Base-by-base conservation (phyloP, 768 basidiomycete genomes). In the Strobilomyces confusus region DNA sequence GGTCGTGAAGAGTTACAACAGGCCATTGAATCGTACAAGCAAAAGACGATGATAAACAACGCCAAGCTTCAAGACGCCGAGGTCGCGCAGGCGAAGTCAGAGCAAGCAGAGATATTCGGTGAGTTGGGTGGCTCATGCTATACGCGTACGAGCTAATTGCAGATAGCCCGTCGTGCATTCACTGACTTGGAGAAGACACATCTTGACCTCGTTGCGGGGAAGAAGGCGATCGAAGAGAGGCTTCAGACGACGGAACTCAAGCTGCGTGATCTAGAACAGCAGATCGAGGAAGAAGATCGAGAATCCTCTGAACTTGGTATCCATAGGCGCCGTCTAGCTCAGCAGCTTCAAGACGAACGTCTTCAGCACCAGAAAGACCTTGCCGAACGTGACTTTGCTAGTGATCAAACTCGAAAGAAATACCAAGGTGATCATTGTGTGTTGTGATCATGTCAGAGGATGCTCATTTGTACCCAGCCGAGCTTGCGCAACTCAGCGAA, bases 381-480 rank as follows among this genome's bases (percentile, higher is more conserved):
- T n/a, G 75, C 80, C 1, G 87, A 91, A 56, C 80, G 87, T 6
- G 89, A 91, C 67, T 89, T 90, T 65, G 73, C 84, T 12, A 77
- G 80, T 30, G 85, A 90, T 58, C 89, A 91, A 66, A 90, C 89
- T 3, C 80, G 86, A 56, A 89, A 91, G 76, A 91, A 89, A 66
- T 91, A 92, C 61, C 89, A 92, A 78, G 82, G 89, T 86, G 69
- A 51, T 67, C 1, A 26, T 19, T 38, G 11, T 38, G 11, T 29
- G 53, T 48, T 14, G 4, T 44, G 29, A 42, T 43, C 17, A 30
- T 51, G 19, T 33, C 26, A 48, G 42, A 58, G 12, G 48, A 48
- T 52, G 33, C 49, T 59, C 15, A 58, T 47, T 1, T 47, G 7
- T 33, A 44, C 37, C 34, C 53, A 90, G 89, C 82, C 26, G 88